Base-by-base conservation (phyloP, 208 protist species). In the Leishmania turanica region DNA sequence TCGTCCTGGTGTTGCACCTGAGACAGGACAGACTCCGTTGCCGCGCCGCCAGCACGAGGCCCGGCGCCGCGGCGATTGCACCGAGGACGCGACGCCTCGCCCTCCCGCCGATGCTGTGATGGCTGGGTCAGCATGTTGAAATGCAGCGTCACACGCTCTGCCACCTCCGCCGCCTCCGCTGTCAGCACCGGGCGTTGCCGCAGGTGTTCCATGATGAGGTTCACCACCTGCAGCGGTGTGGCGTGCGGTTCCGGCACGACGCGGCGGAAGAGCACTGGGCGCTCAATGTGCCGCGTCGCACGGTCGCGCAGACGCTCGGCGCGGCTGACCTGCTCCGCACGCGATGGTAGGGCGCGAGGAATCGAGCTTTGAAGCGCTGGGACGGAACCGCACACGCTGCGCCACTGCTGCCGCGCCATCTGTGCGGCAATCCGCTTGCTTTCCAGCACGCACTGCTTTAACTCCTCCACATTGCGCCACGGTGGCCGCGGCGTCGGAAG, bases 181-280 rank as follows among this genome's bases (percentile, higher is more conserved):
- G 24, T 0, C 1, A 84, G 78, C 13, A 93, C 80, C 34, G 68
- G 45, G 1, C 37, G 79, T 73, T 84, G 82, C 15, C 75, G 34
- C 31, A 96, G 78, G 60, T 93, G 83, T 3, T 66, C 47, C 83
- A 96, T 90, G 65, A 93, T 75, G 58, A 90, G 85, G 68, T 96
- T 94, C 27, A 96, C 51, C 11, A 85, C 87, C 34, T 60, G 78
- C 31, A 96, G 86, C 54, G 90, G 89, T 2, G 90, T 89, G 53
- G 93, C 84, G 81, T 89, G 51, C 3, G 86, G 92, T 69, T 96
- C 92, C 9, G 87, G 71, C 6, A 93, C 88, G 62, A 91, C 82
- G 42, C 86, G 82, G 54, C 64, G 87, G 71, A 87, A 75, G 6
- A 86, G 53, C 51, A 34, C 9, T n/a, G 62, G 60, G n/a, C 68